phyloP scores from a whole-genome alignment of 305 asterid genomes.

The Fraxinus albicans region DNA sequence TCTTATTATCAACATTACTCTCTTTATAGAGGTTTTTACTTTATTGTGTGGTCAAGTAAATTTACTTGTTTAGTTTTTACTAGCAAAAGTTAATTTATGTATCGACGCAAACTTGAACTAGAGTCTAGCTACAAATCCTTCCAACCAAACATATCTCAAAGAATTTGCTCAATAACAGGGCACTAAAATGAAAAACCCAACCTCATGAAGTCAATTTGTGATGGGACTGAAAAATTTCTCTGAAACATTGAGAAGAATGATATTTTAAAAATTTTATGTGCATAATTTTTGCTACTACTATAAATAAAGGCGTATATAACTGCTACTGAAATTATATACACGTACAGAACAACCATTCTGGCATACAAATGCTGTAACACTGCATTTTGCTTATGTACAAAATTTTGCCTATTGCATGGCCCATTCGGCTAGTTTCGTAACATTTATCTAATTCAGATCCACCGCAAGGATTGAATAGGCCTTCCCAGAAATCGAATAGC shows the following conservation, averaged over 20 bases:
- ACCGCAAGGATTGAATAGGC: not conserved
- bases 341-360: not conserved
- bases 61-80: not conserved
- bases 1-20: not conserved
- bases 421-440: not conserved
- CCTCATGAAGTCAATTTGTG: not conserved
- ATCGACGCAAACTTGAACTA: not conserved
- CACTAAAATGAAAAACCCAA: not conserved
- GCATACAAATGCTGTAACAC: slow-evolving; percentile 12
- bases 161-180: not conserved
- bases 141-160: not conserved
- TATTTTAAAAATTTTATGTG: not conserved
- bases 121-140: not conserved
- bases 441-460: not conserved
- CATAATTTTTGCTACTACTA: not conserved
- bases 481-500: not conserved
- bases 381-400: slow-evolving; percentile 18
- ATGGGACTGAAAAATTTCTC: not conserved
- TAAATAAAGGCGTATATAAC: slow-evolving; percentile 1
- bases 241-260: not conserved
- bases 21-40: not conserved
- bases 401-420: not conserved
- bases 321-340: slow-evolving; percentile 17
- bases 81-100: not conserved
- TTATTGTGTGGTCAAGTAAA: not conserved